Conservation (phyloP, 116 monocot genomes). For the Posidonia oceanica region DNA sequence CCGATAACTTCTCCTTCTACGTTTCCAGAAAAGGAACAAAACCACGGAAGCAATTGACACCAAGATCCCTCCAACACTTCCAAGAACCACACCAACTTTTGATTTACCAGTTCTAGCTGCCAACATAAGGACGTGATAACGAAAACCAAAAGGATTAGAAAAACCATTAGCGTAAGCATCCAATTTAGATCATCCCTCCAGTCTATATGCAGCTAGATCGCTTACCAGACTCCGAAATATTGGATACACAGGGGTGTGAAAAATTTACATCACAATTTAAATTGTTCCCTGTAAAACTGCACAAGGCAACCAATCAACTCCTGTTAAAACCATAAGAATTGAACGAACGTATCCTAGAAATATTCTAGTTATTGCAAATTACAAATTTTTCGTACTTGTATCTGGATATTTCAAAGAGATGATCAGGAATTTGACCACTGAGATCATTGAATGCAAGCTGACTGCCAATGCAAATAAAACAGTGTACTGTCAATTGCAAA, state of each 20-base stretch:
- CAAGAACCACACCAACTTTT: conserved; percentile 50
- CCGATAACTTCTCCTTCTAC: conserved; percentile 28
- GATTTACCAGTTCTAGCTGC: conserved; percentile 52
- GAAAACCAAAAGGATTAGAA: neutral
- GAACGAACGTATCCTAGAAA: neutral
- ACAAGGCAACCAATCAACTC: neutral
- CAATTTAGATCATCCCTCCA: neutral
- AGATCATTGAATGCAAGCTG: conserved; percentile 70
- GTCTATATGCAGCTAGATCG: neutral
- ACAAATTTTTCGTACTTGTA: conserved; percentile 57
- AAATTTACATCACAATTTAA: conserved; percentile 70
- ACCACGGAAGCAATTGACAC: conserved; percentile 23
- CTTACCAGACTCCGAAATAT: conserved; percentile 30
- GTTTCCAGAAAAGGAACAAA: conserved; percentile 37
- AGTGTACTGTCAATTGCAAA: neutral
- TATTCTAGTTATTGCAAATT: neutral
- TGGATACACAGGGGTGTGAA: conserved; percentile 40
- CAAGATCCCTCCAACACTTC: conserved; percentile 48
- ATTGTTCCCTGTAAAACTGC: conserved; percentile 86
- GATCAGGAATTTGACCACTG: conserved; percentile 64
- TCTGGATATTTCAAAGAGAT: conserved; percentile 58
- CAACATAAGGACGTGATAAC: conserved; percentile 6
- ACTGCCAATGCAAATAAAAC: conserved; percentile 20
- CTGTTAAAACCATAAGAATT: neutral
- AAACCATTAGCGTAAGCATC: neutral